Conservation (phyloP, 306 rosid genomes). For the Gastrolobium villosum region DNA sequence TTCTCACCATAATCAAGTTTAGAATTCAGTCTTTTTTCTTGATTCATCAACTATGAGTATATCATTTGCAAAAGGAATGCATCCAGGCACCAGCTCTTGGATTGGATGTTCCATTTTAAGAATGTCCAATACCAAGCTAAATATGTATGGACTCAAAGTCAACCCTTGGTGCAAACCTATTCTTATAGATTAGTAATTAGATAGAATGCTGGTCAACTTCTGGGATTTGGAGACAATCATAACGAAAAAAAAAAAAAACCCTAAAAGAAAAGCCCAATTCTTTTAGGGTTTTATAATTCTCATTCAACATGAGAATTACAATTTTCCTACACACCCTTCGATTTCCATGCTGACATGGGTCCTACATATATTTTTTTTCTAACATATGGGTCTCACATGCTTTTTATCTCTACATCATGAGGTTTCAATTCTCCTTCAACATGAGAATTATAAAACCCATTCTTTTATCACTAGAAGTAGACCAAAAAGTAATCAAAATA, state of each 20-base stretch:
- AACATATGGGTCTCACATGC: no score
- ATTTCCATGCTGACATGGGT: no score
- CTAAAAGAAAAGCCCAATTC: background rate
- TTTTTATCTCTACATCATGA: no score
- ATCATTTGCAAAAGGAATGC: background rate
- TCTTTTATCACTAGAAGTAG: background rate
- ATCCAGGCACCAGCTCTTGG: background rate
- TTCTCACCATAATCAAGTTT: background rate
- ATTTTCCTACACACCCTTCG: no score
- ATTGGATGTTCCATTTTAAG: background rate
- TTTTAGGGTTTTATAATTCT: no score
- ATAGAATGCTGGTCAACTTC: background rate
- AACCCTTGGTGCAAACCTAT: constrained; percentile 1
- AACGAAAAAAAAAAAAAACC: background rate
- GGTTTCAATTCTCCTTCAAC: no score
- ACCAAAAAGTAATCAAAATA: background rate
- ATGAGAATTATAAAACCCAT: no score
- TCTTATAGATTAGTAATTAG: background rate
- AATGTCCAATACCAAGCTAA: constrained; percentile 22
- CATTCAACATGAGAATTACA: no score
- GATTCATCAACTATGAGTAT: background rate
- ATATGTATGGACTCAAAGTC: background rate
- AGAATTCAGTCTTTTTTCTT: constrained; percentile 12
- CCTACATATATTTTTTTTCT: no score
- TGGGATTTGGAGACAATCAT: background rate